Conservation (phyloP, 2,329 filamentous ascomycete genomes). For the Clarireedia hainanense region DNA sequence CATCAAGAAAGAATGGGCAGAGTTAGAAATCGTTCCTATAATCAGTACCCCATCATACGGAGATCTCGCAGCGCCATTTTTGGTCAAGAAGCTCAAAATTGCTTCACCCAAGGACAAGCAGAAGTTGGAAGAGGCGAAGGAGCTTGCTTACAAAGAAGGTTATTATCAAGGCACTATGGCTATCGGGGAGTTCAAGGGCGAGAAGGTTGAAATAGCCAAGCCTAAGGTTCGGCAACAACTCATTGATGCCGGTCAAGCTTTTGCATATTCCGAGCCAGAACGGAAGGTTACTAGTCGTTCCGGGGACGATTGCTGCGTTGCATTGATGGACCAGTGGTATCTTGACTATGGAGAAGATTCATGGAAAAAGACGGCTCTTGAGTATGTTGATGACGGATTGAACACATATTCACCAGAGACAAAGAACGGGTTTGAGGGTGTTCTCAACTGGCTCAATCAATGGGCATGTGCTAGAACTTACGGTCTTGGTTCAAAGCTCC, state of each 20-base stretch:
- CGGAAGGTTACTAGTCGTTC: constrained; percentile 81
- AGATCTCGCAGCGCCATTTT: constrained; percentile 70
- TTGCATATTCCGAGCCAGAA: constrained; percentile 90
- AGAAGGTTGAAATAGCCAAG: constrained; percentile 81
- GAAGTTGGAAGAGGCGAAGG: constrained; percentile 88
- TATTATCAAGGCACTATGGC: constrained; percentile 93
- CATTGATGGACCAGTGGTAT: constrained; percentile 95
- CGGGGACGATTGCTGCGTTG: constrained; percentile 87
- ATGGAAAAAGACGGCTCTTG: constrained; percentile 71
- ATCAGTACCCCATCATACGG: constrained; percentile 85
- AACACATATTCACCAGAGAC: constrained; percentile 76
- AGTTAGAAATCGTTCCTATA: constrained; percentile 81
- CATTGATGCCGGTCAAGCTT: constrained; percentile 69
- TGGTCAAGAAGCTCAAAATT: constrained; percentile 93
- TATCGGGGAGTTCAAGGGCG: constrained; percentile 78
- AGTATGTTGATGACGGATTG: constrained; percentile 64
- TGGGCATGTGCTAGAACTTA: constrained; percentile 93
- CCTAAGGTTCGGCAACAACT: constrained; percentile 73
- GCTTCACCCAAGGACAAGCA: constrained; percentile 91
- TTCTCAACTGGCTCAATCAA: constrained; percentile 85
- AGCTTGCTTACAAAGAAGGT: constrained; percentile 92
- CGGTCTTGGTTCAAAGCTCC: constrained; percentile 86
- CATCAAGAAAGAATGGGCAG: constrained; percentile 94
- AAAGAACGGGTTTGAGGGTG: constrained; percentile 73
- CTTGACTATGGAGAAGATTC: constrained; percentile 88